phyloP scores from a whole-genome alignment of 1,284 basidiomycete genomes.

The Cryptococcus jaspeensis region DNA sequence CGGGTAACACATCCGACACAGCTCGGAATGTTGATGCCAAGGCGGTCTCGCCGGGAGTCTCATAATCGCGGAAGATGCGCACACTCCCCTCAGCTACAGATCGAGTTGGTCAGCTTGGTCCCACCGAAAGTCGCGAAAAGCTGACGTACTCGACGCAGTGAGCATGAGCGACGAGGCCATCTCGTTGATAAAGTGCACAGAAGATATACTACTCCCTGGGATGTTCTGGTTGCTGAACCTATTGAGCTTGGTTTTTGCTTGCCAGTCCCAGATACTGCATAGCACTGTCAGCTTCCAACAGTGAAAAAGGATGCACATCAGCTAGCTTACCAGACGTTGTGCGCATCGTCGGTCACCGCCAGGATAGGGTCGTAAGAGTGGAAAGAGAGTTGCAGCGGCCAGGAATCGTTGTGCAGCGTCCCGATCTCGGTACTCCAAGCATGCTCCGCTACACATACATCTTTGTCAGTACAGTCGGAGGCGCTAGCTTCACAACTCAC shows the following conservation, averaged over 20 bases:
- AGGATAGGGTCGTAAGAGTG: conserved; percentile 91
- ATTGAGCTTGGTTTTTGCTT: conserved; percentile 70
- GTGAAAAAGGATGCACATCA: neutral
- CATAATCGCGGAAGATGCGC: conserved; percentile 87
- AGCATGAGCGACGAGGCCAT: conserved; percentile 89
- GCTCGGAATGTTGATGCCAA: conserved; percentile 93
- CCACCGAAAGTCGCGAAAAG: neutral
- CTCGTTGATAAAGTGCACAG: conserved; percentile 92
- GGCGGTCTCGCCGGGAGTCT: conserved; percentile 58
- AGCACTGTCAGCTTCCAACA: conserved; percentile 7
- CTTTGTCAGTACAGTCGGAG: neutral
- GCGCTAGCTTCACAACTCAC: conserved; percentile 54
- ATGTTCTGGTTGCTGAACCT: conserved; percentile 89
- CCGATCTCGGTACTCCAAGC: conserved; percentile 80
- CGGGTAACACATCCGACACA: conserved; percentile 71
- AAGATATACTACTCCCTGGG: conserved; percentile 77
- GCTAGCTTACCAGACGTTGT: conserved; percentile 73
- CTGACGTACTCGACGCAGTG: conserved; percentile 73
- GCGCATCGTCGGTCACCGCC: conserved; percentile 78
- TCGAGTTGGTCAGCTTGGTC: neutral
- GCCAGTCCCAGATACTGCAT: conserved; percentile 90
- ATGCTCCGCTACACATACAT: conserved; percentile 51
- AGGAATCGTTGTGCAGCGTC: conserved; percentile 66
- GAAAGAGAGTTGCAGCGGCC: conserved; percentile 78
- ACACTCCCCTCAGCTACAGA: conserved; percentile 81